Base-by-base conservation (phyloP, 2,329 filamentous ascomycete species). In the Aulographum hederae region DNA sequence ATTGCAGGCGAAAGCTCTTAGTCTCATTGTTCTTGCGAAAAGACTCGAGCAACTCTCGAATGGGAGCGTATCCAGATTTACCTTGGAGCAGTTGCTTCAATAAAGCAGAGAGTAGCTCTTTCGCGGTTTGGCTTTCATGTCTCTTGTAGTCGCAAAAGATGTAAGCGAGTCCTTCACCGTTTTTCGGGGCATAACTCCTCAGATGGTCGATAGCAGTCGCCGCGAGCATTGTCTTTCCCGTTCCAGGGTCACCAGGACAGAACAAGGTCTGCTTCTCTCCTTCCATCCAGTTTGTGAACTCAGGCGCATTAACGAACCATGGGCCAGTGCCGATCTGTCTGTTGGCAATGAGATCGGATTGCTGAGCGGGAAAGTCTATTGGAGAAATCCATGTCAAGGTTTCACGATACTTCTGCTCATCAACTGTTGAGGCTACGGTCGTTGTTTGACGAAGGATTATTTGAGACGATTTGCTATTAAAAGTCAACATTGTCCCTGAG, bases 71-170 rank as follows among this genome's bases (percentile, higher is more conserved):
- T 11, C 44, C 30, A 14, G 26, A 28, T 32, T 0, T 46, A 41
- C 2, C 28, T 21, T 16, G 34, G 18, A 35, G 47, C 38, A 57
- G 43, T 31, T 57, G 54, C 26, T 49, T 50, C 2, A 53, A 15
- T 2, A 58, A 32, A 28, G 41, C 47, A 1, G 40, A 31, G 1
- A 55, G 32, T 1, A 56, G 30, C 5, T 41, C 32, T 1, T 35
- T 18, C 1, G 36, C n/a, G 5, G 13, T 43, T 23, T 53, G 51
- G 1, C 42, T 40, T 2, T 40, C 40, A 2, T 44, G 39, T 0
- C 30, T 35, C 6, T 41, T 40, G 30, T 48, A 53, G 21, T 53
- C 47, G 33, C 43, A 53, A 28, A 47, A 56, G 2, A 52, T 6
- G 19, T 48, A 56, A 2, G 44, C 45, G 12, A 57, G 37, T 2